Conservation (phyloP, 2,329 filamentous ascomycete genomes). For the Pseudodiploospora longispora region DNA sequence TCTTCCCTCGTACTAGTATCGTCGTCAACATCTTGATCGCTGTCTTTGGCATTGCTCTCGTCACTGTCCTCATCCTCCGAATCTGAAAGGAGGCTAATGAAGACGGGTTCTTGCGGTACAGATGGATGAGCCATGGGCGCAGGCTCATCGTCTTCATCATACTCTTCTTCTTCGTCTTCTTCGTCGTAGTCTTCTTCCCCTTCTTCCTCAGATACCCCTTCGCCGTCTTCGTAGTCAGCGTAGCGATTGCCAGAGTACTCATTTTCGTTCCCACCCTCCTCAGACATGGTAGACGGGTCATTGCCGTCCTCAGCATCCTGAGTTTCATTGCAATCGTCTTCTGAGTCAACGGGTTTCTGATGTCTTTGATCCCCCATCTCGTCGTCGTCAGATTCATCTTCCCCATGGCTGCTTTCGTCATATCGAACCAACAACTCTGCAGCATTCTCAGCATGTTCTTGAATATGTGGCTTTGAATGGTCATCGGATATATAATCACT, state of each 20-base stretch:
- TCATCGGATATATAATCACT: no score
- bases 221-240: background rate
- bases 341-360: no score
- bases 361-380: no score
- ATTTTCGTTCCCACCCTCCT: background rate
- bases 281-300: no score
- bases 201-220: background rate
- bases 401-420: no score
- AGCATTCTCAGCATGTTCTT: no score
- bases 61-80: conserved; percentile 35
- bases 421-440: no score
- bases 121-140: conserved; percentile 7
- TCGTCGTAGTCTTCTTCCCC: conserved; percentile 11
- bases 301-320: no score
- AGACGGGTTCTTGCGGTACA: conserved; percentile 26
- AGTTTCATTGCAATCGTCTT: no score
- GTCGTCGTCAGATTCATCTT: no score
- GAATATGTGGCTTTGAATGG: no score
- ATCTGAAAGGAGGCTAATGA: conserved; percentile 41
- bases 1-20: background rate
- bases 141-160: conserved; percentile 21
- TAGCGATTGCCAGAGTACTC: background rate
- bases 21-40: conserved; percentile 1
- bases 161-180: conserved; percentile 11
- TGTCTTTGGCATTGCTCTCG: background rate